Evolutionary conservation across 78 protist genomes (phyloP).

Genomic region (slime mould (Dictyostelium discoideum)): DNA sequence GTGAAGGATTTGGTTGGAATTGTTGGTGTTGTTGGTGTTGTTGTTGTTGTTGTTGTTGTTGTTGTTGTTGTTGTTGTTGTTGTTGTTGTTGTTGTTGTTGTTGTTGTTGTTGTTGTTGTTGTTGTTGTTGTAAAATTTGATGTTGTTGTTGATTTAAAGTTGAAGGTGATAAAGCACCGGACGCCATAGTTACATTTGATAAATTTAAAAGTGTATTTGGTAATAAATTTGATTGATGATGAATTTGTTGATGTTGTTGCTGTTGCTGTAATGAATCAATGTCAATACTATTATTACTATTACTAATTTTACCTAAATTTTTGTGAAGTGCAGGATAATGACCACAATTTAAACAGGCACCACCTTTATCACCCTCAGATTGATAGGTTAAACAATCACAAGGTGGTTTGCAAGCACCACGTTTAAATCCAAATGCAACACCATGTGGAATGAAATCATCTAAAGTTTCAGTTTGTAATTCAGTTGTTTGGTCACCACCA

Average conservation of each 20-base stretch:
- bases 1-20: neutral
- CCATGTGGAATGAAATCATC: constrained; percentile 60
- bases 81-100: neutral
- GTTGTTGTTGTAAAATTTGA: neutral
- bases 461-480: neutral
- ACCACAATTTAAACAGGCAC: constrained; percentile 68
- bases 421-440: constrained; percentile 68
- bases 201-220: constrained; percentile 9
- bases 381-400: constrained; percentile 65
- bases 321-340: constrained; percentile 74
- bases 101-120: neutral
- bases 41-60: neutral
- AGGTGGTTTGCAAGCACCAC: constrained; percentile 70
- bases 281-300: neutral
- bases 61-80: neutral
- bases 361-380: constrained; percentile 67
- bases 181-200: neutral
- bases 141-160: neutral
- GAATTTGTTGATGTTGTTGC: neutral
- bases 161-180: neutral
- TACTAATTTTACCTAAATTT: constrained; percentile 40
- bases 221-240: neutral
- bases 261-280: neutral
- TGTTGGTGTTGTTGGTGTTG: neutral
- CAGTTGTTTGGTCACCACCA: neutral